phyloP scores from a whole-genome alignment of 495 filamentous ascomycete genomes.

The Filosporella fistucella region DNA sequence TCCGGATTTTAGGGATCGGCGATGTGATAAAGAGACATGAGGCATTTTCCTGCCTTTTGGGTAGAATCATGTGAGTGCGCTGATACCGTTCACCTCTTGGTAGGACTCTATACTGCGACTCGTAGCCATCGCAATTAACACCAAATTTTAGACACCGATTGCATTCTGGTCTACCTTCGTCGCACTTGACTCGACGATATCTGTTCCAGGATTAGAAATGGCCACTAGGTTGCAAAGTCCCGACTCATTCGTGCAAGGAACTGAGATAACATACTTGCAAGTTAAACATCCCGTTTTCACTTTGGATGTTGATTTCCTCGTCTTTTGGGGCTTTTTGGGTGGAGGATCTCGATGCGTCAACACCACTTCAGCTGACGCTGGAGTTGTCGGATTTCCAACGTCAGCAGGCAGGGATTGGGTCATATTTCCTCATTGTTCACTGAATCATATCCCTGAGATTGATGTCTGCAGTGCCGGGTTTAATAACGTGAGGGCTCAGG shows the following conservation, averaged over 20 bases:
- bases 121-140: conserved; percentile 3
- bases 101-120: background rate
- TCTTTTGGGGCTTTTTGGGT: too few relatives aligned
- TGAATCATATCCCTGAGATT: too few relatives aligned
- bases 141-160: conserved; percentile 2
- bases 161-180: background rate
- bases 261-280: conserved; percentile 1
- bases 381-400: too few relatives aligned
- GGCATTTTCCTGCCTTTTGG: background rate
- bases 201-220: background rate
- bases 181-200: conserved; percentile 5
- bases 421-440: too few relatives aligned
- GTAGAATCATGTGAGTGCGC: background rate
- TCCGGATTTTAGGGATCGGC: background rate
- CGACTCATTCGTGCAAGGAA: too few relatives aligned
- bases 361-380: too few relatives aligned
- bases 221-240: background rate
- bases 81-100: background rate
- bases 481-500: too few relatives aligned
- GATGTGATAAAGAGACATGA: background rate
- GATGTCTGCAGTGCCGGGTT: too few relatives aligned
- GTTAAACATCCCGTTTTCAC: conserved; percentile 4
- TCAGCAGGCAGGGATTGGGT: too few relatives aligned
- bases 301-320: background rate
- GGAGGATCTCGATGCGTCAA: too few relatives aligned